Percentiles rank a stretch among this genome's conserved stretches.
Conservation (phyloP, 495 filamentous ascomycete genomes). For the Xylaria cubensis region DNA sequence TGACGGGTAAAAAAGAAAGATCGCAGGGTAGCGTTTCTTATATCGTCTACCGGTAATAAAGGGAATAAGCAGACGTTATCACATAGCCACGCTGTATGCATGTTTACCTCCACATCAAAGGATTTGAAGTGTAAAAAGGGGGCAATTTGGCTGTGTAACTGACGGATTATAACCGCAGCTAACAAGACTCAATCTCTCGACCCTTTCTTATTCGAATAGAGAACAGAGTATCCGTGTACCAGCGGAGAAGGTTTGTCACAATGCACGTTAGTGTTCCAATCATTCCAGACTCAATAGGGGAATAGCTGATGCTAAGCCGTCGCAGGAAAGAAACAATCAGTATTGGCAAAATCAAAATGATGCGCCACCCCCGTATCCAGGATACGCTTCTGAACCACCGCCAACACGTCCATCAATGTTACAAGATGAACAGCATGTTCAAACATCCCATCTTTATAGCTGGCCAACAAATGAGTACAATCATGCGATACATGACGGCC, state of each 20-base stretch:
- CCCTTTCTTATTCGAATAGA: not conserved
- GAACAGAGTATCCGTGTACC: not conserved
- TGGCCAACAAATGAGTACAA: not conserved
- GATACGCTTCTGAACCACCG: not conserved
- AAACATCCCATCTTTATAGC: not conserved
- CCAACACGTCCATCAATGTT: not conserved
- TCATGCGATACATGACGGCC: not conserved
- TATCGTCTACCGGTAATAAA: not conserved
- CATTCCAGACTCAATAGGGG: not conserved
- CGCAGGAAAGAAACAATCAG: not conserved
- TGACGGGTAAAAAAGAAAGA: not conserved
- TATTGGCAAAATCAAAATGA: not conserved
- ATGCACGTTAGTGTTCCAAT: not conserved
- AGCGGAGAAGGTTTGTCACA: not conserved
- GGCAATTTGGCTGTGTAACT: not conserved
- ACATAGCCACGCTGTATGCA: conserved; percentile 2
- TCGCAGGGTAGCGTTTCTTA: not conserved
- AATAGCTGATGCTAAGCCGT: not conserved
- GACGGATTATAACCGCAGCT: not conserved
- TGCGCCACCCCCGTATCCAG: conserved; percentile 10
- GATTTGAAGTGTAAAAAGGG: not conserved
- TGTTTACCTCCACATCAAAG: not conserved
- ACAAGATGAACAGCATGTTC: not conserved
- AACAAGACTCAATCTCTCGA: not conserved
- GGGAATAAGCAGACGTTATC: not conserved